Base-by-base conservation (phyloP, 2,329 filamentous ascomycete genomes). In the Fusarium nanum region DNA sequence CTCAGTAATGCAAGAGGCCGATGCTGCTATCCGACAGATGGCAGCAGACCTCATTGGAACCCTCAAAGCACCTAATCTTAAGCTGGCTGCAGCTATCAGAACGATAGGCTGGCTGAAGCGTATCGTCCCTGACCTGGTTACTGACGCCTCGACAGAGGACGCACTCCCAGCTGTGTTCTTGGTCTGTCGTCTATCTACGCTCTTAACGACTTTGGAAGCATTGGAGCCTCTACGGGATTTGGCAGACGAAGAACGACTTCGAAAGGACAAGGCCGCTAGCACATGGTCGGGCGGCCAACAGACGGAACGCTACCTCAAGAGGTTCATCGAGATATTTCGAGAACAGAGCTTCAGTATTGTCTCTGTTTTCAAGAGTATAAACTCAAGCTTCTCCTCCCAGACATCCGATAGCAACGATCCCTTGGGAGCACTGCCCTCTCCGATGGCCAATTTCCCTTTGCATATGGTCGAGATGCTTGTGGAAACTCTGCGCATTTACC, bases 321-420 rank as follows among this genome's bases (percentile, higher is more conserved):
- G 94, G 49, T 99, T 97, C 80, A 93, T 99, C 74, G 96, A 99
- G 78, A 94, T 99, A 28, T 98, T 98, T 78, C 92, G 96, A 55
- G 96, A 99, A 80, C 96, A 99, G 80, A 97, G 93, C 77, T 99
- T 99, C 79, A 92, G 91, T 45, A 97, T 98, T 64, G 89, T 98
- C 28, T 97, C 93, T 62, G 93, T 98, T 86, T 98, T 97, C 80
- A 93, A 91, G 75, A 96, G 92, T 75, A 93, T 98, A 0, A 84
- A 87, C 5, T 85, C 89, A 6, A 79, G 78, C 55, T 74, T 81
- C 45, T 56, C 69, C 14, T 52, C 65, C 4, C 53, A 73, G 28
- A 48, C 52, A 9, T 61, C 70, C 3, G 63, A 49, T 5, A 64
- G 74, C 14, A 59, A 59, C 2, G 57, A 73, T 41, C 81, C 83